phyloP scores from a whole-genome alignment of 106 monocot species.

The Acorus gramineus region DNA sequence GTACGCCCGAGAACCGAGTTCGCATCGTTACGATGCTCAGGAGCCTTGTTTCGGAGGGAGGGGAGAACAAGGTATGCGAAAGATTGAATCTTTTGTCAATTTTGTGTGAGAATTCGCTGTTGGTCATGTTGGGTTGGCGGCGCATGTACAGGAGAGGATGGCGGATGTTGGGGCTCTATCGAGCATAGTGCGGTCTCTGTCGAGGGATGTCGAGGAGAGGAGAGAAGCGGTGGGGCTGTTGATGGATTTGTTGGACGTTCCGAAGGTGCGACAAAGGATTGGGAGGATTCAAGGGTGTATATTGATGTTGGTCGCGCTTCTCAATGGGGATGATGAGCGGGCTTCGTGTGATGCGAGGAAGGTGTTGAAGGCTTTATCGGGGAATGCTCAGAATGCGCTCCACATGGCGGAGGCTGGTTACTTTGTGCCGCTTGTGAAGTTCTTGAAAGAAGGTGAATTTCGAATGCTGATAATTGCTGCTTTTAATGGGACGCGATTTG shows the following conservation, averaged over 20 bases:
- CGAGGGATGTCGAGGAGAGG: constrained; percentile 49
- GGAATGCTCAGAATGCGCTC: constrained; percentile 77
- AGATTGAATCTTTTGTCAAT: neutral
- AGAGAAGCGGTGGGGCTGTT: constrained; percentile 70
- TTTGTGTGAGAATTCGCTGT: neutral
- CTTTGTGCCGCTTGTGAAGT: constrained; percentile 47
- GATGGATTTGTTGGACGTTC: constrained; percentile 24
- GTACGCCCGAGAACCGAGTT: constrained; percentile 29
- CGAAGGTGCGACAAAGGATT: constrained; percentile 54
- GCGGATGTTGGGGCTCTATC: constrained; percentile 48
- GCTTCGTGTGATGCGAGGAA: constrained; percentile 47
- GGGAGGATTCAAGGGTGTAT: constrained; percentile 77
- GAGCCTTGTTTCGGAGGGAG: constrained; percentile 21
- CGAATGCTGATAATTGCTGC: too few species aligned
- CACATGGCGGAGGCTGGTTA: constrained; percentile 90
- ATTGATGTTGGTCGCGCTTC: constrained; percentile 58
- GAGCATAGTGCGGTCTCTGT: constrained; percentile 42
- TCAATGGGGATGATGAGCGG: constrained; percentile 34
- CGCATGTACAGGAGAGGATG: constrained; percentile 49
- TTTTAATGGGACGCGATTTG: too few species aligned
- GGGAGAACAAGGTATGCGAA: constrained; percentile 47
- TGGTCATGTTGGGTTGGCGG: neutral
- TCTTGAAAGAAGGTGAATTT: constrained; percentile 57
- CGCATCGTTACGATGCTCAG: constrained; percentile 39
- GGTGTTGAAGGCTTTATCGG: constrained; percentile 44